A percentile compares a stretch with the other conserved stretches of the same genome.
Conservation (phyloP, 2,329 filamentous ascomycete species). For the Claviceps citrina region DNA sequence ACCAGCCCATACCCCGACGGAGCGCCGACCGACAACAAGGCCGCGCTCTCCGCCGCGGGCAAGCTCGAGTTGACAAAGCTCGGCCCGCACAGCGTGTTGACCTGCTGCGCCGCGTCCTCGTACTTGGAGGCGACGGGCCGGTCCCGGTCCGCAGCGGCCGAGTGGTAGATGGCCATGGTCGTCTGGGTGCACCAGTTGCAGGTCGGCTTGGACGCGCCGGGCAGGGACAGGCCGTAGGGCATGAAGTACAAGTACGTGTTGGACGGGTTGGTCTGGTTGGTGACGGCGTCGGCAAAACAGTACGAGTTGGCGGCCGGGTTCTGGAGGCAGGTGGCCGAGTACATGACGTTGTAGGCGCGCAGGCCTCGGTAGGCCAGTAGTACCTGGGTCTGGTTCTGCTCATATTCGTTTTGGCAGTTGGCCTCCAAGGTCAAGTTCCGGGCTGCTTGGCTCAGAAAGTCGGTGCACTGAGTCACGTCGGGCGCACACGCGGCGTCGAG, state of each 20-base stretch:
- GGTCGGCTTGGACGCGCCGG: conserved; percentile 48
- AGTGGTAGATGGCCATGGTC: conserved; percentile 69
- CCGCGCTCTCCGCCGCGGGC: conserved; percentile 19
- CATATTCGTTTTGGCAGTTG: conserved; percentile 60
- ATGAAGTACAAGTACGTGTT: conserved; percentile 77
- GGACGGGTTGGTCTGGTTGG: conserved; percentile 52
- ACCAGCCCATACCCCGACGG: too few relatives aligned
- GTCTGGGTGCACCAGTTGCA: conserved; percentile 64
- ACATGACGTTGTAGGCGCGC: conserved; percentile 60
- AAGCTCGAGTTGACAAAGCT: conserved; percentile 43
- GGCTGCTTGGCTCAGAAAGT: conserved; percentile 50
- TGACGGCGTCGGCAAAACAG: conserved; percentile 71
- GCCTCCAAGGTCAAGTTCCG: conserved; percentile 42
- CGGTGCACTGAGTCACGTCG: conserved; percentile 48
- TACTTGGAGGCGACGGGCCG: conserved; percentile 59
- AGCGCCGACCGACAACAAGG: too few relatives aligned
- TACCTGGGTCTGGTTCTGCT: conserved; percentile 52
- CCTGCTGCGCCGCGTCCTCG: conserved; percentile 49
- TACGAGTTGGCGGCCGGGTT: conserved; percentile 52
- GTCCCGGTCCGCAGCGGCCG: conserved; percentile 47
- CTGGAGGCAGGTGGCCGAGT: conserved; percentile 65
- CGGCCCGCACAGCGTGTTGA: conserved; percentile 51
- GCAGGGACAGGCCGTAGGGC: conserved; percentile 59
- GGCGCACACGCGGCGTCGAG: conserved; percentile 66
- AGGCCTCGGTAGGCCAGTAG: conserved; percentile 62